Evolutionary conservation across 2,329 filamentous ascomycete genomes (phyloP), one percentile per base, ranked within the genome.

Genomic region (Botryotinia narcissicola): DNA sequence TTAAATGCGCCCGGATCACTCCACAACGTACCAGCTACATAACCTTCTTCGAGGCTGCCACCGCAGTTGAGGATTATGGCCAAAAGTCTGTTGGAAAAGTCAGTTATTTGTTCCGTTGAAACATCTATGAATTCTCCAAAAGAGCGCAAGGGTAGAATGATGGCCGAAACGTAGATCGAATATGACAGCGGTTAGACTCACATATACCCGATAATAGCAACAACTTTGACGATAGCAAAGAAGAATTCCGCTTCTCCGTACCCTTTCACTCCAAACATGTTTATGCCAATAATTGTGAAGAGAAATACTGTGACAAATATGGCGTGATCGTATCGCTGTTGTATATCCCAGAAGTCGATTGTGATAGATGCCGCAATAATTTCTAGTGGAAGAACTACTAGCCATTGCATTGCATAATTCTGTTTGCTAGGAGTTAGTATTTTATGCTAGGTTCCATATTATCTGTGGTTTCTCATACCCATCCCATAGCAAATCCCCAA

Each of bases 401-500:
- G 87, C 95, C 95, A 97, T 83, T 97, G 93, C 77, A 97, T 82
- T 7, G 93, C 93, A 81, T 97, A 97, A 80, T 91, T 93, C 78
- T 68, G 59, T 7, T 35, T 66, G 57, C 16, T 32, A 68, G 76
- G 10, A 42, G 51, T 69, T 35, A 77, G 73, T 51, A 75, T 37
- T 32, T 8, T 29, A 48, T 62, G 14, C 66, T 29, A 54, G 22
- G 60, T 42, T 51, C 32, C 25, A 51, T 29, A 32, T 68, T 14
- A 32, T 63, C 42, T 42, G 60, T 22, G 18, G 12, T 46, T 14
- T 22, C 12, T 67, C 78, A 73, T 76, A 79, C 77, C 94, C 94
- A 97, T 25, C 94, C 94, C 93, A 97, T 97, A 64, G 94, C 93
- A 80, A 97, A 97, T 0, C 94, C 94, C 94, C 94, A 97, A 29